Evolutionary conservation across 2,329 filamentous ascomycete genomes (phyloP), one percentile per base, ranked within the genome.

Genomic region (Colletotrichum salicis): DNA sequence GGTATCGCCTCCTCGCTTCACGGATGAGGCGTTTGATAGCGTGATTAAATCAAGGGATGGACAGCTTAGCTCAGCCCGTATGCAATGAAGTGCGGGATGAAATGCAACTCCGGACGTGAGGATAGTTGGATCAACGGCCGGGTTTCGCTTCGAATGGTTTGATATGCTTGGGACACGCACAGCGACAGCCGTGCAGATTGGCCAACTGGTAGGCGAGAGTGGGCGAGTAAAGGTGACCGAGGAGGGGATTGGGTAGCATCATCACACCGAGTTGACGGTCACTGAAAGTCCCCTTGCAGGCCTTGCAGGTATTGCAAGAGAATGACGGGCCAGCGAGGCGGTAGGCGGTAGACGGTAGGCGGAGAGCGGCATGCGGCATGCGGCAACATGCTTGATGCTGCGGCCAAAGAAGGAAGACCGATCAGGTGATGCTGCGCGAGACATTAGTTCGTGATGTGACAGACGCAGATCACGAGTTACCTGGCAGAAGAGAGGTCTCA

Each of bases 341-440:
- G 33, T n/a, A 27, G 29, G 45, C 29, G n/a, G n/a, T 27, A 27
- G 24, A 3, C 24, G 24, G 24, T 27, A 27, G 24, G 24, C 24
- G 24, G 24, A n/a, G n/a, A n/a, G 45, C 29, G n/a, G n/a, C 51
- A 52, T 62, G 64, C 63, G 31, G 22, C 54, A 48, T 62, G 68
- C 63, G 37, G 22, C 54, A 45, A 41, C 33, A 13, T 29, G 48
- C 33, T 59, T 54, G 13, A 48, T 59, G 33, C 48, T 69, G 59
- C 69, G 64, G 69, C 69, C 69, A 56, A 64, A 64, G 35, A 58
- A 69, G 65, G 27, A 69, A 56, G 33, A 64, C 19, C 69, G 65
- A 60, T 71, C 65, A 71, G 60, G 63, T 69, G 69, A 71, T 31
- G 19, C 45, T 22, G 52, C 27, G 31, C 33, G 15, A 71, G 41